A percentile compares a stretch with the other conserved stretches of the same genome.
phyloP scores from a whole-genome alignment of 768 basidiomycete species.

The Boletus patriciae region DNA sequence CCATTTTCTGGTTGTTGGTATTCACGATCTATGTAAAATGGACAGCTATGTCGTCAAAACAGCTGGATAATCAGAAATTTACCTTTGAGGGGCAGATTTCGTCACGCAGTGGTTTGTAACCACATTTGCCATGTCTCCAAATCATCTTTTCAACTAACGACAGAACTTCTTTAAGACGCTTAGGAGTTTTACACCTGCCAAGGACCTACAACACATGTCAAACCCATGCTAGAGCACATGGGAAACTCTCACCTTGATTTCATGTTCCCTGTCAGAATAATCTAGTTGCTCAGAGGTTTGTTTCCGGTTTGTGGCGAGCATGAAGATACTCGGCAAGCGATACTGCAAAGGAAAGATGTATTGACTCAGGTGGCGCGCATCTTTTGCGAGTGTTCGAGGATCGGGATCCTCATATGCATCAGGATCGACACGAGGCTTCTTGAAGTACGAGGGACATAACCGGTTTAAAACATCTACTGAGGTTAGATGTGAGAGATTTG shows the following conservation, averaged over 20 bases:
- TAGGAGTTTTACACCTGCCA: conserved; percentile 68
- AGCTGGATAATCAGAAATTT: not conserved
- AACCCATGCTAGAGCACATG: not conserved
- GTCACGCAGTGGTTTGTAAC: conserved; percentile 64
- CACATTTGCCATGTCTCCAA: conserved; percentile 66
- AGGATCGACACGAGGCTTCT: conserved; percentile 28
- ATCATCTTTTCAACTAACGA: conserved; percentile 59
- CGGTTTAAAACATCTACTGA: conserved; percentile 64
- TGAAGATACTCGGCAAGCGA: conserved; percentile 61
- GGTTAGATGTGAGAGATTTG: not conserved
- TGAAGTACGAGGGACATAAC: conserved; percentile 45
- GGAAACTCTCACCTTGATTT: conserved; percentile 57
- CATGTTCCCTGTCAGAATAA: conserved; percentile 62
- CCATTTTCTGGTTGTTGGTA: conserved; percentile 44
- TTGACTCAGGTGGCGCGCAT: conserved; percentile 69
- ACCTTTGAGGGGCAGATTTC: conserved; percentile 80
- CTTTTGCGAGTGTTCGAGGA: conserved; percentile 44
- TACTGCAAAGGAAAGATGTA: conserved; percentile 86
- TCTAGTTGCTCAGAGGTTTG: conserved; percentile 43
- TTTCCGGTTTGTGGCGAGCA: conserved; percentile 19
- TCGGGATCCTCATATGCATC: conserved; percentile 44
- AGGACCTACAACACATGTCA: conserved; percentile 26
- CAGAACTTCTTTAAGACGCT: conserved; percentile 59
- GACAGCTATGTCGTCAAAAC: not conserved
- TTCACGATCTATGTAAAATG: conserved; percentile 37